A percentile compares a stretch with the other conserved stretches of the same genome.
Evolutionary conservation across 2,329 filamentous ascomycete genomes (phyloP).

Genomic region (Ophiocordyceps australis): DNA sequence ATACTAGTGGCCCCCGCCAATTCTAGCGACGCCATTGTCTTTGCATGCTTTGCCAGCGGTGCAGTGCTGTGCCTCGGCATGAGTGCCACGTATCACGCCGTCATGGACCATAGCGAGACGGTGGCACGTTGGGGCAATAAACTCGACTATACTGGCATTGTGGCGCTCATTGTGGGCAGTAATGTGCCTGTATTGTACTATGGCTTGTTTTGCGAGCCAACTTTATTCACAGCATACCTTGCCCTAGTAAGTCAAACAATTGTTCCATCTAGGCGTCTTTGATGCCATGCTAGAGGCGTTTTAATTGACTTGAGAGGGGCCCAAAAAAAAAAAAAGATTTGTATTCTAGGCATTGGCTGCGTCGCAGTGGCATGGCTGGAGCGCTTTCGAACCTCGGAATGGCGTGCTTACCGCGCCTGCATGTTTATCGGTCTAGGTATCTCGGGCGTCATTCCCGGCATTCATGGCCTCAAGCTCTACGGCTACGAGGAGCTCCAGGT

Average conservation of each 20-base stretch:
- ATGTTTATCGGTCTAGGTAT: slow-evolving; percentile 85
- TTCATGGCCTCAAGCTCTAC: slow-evolving; percentile 55
- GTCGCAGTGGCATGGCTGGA: slow-evolving; percentile 62
- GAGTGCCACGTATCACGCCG: slow-evolving; percentile 70
- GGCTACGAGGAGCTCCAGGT: slow-evolving; percentile 47
- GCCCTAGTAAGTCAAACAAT: slow-evolving; percentile 37
- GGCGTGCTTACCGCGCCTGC: slow-evolving; percentile 66
- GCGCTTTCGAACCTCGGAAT: slow-evolving; percentile 64
- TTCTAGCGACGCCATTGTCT: slow-evolving; percentile 47
- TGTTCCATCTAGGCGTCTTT: no score
- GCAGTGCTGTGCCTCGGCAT: slow-evolving; percentile 58
- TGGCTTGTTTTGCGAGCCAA: slow-evolving; percentile 55
- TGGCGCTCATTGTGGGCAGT: slow-evolving; percentile 77
- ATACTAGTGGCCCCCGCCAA: slow-evolving; percentile 46
- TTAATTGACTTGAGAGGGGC: no score
- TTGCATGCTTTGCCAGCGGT: slow-evolving; percentile 64
- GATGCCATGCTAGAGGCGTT: no score
- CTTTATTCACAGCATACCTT: slow-evolving; percentile 54
- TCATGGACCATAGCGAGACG: slow-evolving; percentile 64
- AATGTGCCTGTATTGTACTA: slow-evolving; percentile 83
- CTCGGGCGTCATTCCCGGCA: slow-evolving; percentile 65
- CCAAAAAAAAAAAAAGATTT: slow-evolving; percentile 39
- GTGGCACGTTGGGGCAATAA: slow-evolving; percentile 80
- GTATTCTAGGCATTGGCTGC: slow-evolving; percentile 57
- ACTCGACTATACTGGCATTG: slow-evolving; percentile 87